Conservation (phyloP, 306 rosid genomes). For the Canavalia gladiata region DNA sequence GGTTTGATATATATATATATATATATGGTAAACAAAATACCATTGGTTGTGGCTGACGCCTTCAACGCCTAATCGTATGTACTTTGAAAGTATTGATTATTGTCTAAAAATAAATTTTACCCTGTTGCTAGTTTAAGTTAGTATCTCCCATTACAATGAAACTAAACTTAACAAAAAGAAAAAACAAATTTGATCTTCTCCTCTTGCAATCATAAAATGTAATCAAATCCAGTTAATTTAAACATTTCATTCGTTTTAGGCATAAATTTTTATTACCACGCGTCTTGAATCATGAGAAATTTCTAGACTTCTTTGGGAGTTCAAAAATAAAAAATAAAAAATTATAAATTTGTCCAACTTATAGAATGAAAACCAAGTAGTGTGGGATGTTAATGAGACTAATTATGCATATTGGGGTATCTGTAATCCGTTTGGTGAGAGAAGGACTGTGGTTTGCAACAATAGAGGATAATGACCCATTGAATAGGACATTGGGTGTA, state of each 20-base stretch:
- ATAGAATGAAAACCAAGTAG: neutral
- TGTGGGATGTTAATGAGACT: neutral
- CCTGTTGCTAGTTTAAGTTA: neutral
- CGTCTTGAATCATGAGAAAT: neutral
- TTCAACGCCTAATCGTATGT: neutral
- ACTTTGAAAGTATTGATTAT: neutral
- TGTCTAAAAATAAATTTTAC: neutral
- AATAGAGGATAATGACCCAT: constrained; percentile 34
- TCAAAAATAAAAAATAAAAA: neutral
- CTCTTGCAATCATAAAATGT: neutral
- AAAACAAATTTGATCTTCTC: neutral
- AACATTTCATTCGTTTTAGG: neutral
- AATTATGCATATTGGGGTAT: neutral
- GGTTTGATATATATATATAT: too few relatives aligned
- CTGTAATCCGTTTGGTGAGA: neutral
- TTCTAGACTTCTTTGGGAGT: neutral
- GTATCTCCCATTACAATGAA: neutral
- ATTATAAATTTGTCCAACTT: neutral
- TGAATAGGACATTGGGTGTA: constrained; percentile 30
- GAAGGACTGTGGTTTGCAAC: neutral
- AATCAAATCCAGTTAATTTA: neutral
- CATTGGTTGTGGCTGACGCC: too few relatives aligned
- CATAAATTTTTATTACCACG: neutral
- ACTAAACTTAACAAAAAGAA: neutral
- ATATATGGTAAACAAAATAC: too few relatives aligned